These are phyloP conservation scores for Capsicum pubescens DNA, from an alignment of 257 asterid species.

Conservation along the genomic window DNA sequence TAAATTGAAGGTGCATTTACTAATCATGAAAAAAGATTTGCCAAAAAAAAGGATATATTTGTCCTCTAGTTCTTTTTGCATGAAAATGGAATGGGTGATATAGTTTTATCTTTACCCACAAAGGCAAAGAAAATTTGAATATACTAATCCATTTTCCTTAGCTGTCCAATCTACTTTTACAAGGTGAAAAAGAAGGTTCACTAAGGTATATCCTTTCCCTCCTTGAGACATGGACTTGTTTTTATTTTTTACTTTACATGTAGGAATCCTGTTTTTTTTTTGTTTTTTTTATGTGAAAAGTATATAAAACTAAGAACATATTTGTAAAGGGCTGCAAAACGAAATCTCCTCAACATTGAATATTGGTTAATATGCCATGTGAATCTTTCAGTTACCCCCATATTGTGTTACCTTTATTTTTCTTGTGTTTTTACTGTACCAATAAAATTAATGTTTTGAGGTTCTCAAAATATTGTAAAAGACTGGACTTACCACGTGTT, in stretches of 20 bases:
- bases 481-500: not conserved
- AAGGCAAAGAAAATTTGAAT: not conserved
- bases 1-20: not conserved
- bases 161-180: not conserved
- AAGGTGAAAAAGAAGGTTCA: not conserved
- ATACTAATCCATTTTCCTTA: not conserved
- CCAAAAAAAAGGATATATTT: not conserved
- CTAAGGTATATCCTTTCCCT: not conserved
- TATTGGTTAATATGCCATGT: not conserved
- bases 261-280: not conserved
- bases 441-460: not conserved
- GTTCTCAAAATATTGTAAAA: not conserved
- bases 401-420: not conserved
- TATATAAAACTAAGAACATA: no score
- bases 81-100: not conserved
- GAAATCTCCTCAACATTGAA: no score
- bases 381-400: not conserved
- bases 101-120: conserved; percentile 10
- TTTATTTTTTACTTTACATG: not conserved
- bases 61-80: conserved; percentile 24
- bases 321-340: no score
- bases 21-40: not conserved
- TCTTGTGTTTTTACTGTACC: not conserved
- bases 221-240: not conserved
- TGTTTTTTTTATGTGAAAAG: no score